Evolutionary conservation across 169 alveolate genomes (phyloP), one percentile per base, ranked within the genome.

Genomic region (Plasmodium cynomolgi): DNA sequence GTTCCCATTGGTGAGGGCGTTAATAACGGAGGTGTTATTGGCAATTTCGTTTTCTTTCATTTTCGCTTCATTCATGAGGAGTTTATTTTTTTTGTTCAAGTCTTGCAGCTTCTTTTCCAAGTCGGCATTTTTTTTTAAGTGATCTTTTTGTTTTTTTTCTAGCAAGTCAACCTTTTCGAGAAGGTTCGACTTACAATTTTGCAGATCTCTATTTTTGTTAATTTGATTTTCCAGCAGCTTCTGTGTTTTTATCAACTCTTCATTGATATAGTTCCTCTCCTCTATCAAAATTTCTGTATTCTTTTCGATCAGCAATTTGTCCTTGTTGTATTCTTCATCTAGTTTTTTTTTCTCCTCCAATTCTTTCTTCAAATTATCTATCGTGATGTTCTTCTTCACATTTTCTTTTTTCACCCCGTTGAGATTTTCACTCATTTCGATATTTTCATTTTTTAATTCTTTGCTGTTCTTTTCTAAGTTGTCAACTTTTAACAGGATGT

Each of bases 121-220:
- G 29, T 86, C 93, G 39, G 58, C 71, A 50, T 77, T 86, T 86
- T 86, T 86, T 77, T 54, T 86, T 3, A 86, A 31, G 2, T 75
- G 56, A 31, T 86, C 93, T 86, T 86, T 86, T 86, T 86, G 86
- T 86, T 86, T 86, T 56, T 86, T 86, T 86, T 86, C 93, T 56
- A 86, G 71, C 29, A 86, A 75, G 37, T 86, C 93, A 23, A 77
- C 81, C 68, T 86, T 86, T 33, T 86, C 93, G 39, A 86, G 68
- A 26, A 86, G 81, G 68, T 71, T 86, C 23, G 62, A 50, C 11
- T 79, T 75, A 13, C 56, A 34, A 77, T 86, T 86, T 56, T 86
- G 79, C n/a, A 86, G 20, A 17, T 86, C 93, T 77, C 68, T 86
- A 86, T 86, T 86, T 86, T 86, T 86, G 41, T 75, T 75, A 9